Base-by-base conservation (phyloP, 345 rosid genomes). In the Corymbia maculata region DNA sequence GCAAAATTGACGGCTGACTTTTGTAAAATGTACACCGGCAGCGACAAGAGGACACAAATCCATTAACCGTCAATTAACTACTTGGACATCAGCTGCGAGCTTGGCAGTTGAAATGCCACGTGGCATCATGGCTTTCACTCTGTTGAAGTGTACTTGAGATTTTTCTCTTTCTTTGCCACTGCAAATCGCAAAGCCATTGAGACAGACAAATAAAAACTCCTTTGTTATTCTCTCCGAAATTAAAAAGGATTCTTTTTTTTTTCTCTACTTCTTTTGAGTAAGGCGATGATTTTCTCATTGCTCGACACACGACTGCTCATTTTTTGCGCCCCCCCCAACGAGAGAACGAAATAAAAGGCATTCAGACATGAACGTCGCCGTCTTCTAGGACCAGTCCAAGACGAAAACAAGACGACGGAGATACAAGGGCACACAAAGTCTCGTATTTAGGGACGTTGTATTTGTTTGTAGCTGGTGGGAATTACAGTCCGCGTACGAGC, bases 51-150 rank as follows among this genome's bases (percentile, higher is more conserved):
- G 84, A 75, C 84, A 21, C 28, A 5, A 75, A 8, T 42, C 3
- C 49, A 1, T 75, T 49, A 75, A 75, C 84, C 28, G 84, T 42
- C 28, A 42, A 0, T 42, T 19, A 42, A 42, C 84, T 75, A 42
- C 24, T 19, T 6, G 16, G 42, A 30, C 24, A 9, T 9, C 17
- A 42, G 52, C 84, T 19, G 24, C 36, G 79, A 55, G 85, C 86
- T 85, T 68, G 87, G 89, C 85, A 42, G 85, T 13, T 57, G 87
- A 50, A 4, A 52, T 11, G 85, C 95, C 95, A 94, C 96, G 96
- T 94, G 97, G 94, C 90, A 17, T 90, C 36, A 45, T 88, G 55
- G 79, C 88, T 87, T 88, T 89, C 94, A 88, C 90, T 87, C 59
- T 86, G 79, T 87, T 47, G 28, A 88, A 21, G 42, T 44, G 30